Evolutionary conservation across 768 basidiomycete species (phyloP).

Genomic region (Kwoniella mangroviensis): DNA sequence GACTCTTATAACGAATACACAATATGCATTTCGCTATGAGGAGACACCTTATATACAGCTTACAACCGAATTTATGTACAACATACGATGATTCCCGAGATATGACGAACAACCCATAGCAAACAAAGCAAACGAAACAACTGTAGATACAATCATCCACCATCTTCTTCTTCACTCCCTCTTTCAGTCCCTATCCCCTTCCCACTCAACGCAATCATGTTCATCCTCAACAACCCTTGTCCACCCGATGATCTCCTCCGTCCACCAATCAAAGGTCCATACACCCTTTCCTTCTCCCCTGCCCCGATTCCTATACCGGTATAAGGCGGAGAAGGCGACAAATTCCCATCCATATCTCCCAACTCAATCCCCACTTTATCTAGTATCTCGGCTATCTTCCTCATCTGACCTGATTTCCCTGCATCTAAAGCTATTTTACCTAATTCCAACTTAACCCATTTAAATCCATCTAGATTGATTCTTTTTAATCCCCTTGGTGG

Average conservation of each 20-base stretch:
- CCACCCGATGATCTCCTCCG: slow-evolving; percentile 18
- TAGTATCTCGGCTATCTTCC: slow-evolving; percentile 39
- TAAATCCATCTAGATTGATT: slow-evolving; percentile 46
- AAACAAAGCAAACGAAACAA: too few species aligned
- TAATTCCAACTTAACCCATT: slow-evolving; percentile 40
- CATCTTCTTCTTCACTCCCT: slow-evolving; percentile 24
- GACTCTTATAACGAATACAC: background rate
- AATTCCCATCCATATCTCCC: slow-evolving; percentile 50
- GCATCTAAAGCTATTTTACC: slow-evolving; percentile 48
- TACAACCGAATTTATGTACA: background rate
- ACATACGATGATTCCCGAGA: background rate
- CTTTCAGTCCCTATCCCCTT: background rate
- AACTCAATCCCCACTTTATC: slow-evolving; percentile 34
- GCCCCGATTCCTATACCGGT: background rate
- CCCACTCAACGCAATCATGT: slow-evolving; percentile 6
- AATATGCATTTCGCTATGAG: background rate
- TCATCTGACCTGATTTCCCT: slow-evolving; percentile 49
- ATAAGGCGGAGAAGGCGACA: background rate
- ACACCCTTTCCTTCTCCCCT: background rate
- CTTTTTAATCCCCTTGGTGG: slow-evolving; percentile 25
- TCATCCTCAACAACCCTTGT: slow-evolving; percentile 2
- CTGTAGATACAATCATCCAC: slow-evolving; percentile 7
- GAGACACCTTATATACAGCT: too few species aligned
- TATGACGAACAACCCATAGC: too few species aligned
- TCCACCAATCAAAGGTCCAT: slow-evolving; percentile 13